Conservation (phyloP, 1,139 yeast genomes). For the Hanseniaspora uvarum region DNA sequence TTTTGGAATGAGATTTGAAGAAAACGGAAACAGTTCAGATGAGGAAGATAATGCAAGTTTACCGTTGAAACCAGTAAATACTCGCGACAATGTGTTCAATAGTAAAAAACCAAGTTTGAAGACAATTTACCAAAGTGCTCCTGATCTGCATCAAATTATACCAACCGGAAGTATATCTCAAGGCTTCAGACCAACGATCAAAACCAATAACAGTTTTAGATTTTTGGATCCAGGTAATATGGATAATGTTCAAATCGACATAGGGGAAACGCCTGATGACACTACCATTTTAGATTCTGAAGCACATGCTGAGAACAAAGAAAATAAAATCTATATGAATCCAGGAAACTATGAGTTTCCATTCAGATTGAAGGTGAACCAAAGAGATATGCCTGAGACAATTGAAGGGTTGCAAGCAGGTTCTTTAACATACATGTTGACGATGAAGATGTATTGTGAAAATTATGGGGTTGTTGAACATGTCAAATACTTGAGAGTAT, state of each 20-base stretch:
- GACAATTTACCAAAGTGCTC: slow-evolving; percentile 16
- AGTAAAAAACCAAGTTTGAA: slow-evolving; percentile 20
- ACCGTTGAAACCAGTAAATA: slow-evolving; percentile 4
- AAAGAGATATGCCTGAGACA: slow-evolving; percentile 44
- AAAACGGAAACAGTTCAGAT: neutral
- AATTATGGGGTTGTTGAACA: slow-evolving; percentile 23
- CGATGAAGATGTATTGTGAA: slow-evolving; percentile 12
- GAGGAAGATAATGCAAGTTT: neutral
- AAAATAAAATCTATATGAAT: slow-evolving; percentile 34
- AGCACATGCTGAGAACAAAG: slow-evolving; percentile 26
- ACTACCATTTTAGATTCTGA: slow-evolving; percentile 19
- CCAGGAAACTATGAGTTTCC: slow-evolving; percentile 62
- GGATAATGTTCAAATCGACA: neutral
- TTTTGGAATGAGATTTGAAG: slow-evolving; percentile 5
- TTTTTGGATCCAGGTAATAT: slow-evolving; percentile 9
- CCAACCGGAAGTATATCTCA: slow-evolving; percentile 1
- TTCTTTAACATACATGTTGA: slow-evolving; percentile 44
- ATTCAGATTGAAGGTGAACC: slow-evolving; percentile 43
- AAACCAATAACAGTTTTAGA: slow-evolving; percentile 20
- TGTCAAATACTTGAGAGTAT: slow-evolving; percentile 38
- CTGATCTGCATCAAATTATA: neutral
- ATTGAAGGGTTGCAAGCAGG: slow-evolving; percentile 56
- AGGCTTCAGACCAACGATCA: slow-evolving; percentile 24
- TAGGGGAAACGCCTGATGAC: neutral
- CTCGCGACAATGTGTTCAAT: slow-evolving; percentile 12